Conservation (phyloP, 805 yeast species). For the Tetrapisispora fleetii region DNA sequence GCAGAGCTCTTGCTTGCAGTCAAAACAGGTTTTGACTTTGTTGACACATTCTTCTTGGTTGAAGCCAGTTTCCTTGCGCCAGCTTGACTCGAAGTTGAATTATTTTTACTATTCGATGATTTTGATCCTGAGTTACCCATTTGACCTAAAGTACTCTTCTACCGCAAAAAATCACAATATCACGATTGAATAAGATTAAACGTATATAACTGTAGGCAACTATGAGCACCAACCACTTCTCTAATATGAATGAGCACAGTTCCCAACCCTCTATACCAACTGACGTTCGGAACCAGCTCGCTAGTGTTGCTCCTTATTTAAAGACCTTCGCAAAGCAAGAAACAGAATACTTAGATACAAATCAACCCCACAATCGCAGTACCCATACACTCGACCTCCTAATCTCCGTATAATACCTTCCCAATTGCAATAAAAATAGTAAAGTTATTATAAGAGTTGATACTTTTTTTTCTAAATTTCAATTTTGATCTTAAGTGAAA, state of each 20-base stretch:
- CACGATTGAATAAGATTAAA: too few species aligned
- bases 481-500: not conserved
- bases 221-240: too few species aligned
- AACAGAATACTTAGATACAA: too few species aligned
- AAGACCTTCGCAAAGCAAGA: too few species aligned
- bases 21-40: too few species aligned
- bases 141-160: not conserved
- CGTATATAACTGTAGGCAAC: not conserved
- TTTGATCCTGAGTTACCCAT: slow-evolving; percentile 46
- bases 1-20: not conserved
- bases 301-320: not conserved
- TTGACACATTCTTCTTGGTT: not conserved
- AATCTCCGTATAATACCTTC: too few species aligned
- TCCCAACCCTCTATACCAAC: not conserved
- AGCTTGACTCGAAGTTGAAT: not conserved
- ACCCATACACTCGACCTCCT: not conserved
- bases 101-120: slow-evolving; percentile 13
- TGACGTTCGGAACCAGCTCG: not conserved
- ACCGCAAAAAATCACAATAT: too few species aligned
- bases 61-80: not conserved
- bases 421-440: too few species aligned
- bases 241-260: too few species aligned
- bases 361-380: not conserved
- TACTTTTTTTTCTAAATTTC: not conserved
- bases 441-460: too few species aligned